Evolutionary conservation across 116 monocot species (phyloP).

Genomic region (Phalaenopsis hybrid): DNA sequence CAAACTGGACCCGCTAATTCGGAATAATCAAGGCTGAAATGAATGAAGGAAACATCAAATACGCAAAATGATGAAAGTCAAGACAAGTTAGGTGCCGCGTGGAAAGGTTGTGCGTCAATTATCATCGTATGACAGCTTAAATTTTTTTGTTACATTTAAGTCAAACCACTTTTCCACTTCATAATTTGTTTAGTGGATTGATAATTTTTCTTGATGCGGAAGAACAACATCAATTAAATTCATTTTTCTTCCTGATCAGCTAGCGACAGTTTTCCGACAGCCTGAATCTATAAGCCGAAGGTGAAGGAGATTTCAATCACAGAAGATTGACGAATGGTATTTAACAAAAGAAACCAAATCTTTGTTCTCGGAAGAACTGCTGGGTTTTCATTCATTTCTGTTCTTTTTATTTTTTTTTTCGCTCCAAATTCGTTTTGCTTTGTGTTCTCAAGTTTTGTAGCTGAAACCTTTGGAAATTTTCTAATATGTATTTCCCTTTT

Average conservation of each 20-base stretch:
- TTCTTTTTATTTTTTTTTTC: too few species aligned
- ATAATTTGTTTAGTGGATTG: not conserved
- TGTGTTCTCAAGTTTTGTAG: too few species aligned
- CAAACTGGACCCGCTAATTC: too few species aligned
- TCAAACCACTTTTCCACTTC: not conserved
- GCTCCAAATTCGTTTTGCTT: too few species aligned
- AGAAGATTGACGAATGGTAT: not conserved
- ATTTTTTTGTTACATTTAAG: not conserved
- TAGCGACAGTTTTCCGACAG: not conserved
- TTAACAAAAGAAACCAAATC: not conserved
- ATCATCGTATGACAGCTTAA: too few species aligned
- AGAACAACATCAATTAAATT: not conserved
- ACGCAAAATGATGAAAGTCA: too few species aligned
- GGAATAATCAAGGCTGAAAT: too few species aligned
- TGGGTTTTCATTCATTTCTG: too few species aligned
- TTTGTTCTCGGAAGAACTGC: not conserved
- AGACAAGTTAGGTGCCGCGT: too few species aligned
- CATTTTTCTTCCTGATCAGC: not conserved
- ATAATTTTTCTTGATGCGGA: not conserved
- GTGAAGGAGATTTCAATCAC: not conserved
- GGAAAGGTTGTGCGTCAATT: too few species aligned
- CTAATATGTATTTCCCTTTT: not conserved
- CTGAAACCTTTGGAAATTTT: not conserved
- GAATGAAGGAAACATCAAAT: too few species aligned
- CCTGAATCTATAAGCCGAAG: not conserved